Evolutionary conservation across 1,284 basidiomycete genomes (phyloP).

Genomic region (Ceratobasidium sp.): DNA sequence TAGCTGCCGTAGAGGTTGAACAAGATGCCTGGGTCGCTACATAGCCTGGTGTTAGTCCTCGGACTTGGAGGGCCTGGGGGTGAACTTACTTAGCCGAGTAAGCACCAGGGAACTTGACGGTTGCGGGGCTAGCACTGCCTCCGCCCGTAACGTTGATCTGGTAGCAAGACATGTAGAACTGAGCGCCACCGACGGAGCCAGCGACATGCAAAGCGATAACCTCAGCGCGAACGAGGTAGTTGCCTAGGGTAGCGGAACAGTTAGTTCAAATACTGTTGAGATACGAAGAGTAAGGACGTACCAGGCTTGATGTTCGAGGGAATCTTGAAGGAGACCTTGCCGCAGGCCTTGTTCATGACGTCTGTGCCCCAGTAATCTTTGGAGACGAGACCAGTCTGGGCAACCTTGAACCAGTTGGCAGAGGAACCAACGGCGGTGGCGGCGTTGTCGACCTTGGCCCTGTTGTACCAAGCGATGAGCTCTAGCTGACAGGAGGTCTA

Average conservation of each 20-base stretch:
- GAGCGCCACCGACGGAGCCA: constrained; percentile 66
- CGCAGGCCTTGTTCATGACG: constrained; percentile 57
- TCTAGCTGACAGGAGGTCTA: not conserved
- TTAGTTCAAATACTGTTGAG: not conserved
- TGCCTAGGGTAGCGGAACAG: constrained; percentile 55
- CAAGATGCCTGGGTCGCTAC: constrained; percentile 49
- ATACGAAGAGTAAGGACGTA: constrained; percentile 22
- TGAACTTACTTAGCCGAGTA: constrained; percentile 55
- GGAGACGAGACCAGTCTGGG: constrained; percentile 48
- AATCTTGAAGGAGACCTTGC: constrained; percentile 68
- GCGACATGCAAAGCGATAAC: constrained; percentile 67
- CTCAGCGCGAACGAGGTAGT: constrained; percentile 68
- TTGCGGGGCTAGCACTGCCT: constrained; percentile 59
- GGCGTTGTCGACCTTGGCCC: constrained; percentile 50
- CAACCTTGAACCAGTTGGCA: constrained; percentile 52
- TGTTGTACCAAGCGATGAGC: constrained; percentile 9
- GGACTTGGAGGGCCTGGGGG: too few species aligned
- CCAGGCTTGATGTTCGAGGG: constrained; percentile 67
- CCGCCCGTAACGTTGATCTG: constrained; percentile 53
- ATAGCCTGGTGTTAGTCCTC: not conserved
- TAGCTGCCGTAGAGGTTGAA: constrained; percentile 50
- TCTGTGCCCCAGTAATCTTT: constrained; percentile 48
- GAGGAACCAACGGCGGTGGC: constrained; percentile 46
- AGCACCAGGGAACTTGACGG: constrained; percentile 67
- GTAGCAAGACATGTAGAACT: constrained; percentile 53